Conservation (phyloP, 495 filamentous ascomycete genomes). For the Tuber melanosporum region DNA sequence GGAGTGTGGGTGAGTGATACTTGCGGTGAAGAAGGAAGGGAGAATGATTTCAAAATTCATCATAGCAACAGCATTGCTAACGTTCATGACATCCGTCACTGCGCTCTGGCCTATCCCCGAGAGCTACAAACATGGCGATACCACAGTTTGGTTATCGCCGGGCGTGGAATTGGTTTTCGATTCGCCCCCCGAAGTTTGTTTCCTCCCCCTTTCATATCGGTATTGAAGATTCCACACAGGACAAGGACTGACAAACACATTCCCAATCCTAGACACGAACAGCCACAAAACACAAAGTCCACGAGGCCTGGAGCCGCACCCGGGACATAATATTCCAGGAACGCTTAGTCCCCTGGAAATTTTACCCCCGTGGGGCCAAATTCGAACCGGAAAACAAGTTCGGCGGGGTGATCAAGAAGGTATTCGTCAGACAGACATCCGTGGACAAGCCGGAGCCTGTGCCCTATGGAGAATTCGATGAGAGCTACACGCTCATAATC, state of each 20-base stretch:
- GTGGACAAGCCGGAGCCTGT: constrained; percentile 51
- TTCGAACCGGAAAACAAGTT: constrained; percentile 55
- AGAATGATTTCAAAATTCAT: neutral
- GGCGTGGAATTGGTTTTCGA: constrained; percentile 27
- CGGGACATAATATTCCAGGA: constrained; percentile 53
- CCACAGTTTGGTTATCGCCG: constrained; percentile 38
- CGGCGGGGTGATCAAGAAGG: constrained; percentile 49
- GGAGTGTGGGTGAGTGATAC: neutral
- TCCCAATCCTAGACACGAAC: neutral
- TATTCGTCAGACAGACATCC: constrained; percentile 55
- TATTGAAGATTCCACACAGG: constrained; percentile 7
- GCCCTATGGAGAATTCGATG: constrained; percentile 60
- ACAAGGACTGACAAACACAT: constrained; percentile 10
- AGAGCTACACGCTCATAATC: constrained; percentile 63
- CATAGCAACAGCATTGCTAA: neutral
- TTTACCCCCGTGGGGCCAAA: constrained; percentile 53
- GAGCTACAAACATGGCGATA: constrained; percentile 35
- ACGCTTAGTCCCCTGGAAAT: constrained; percentile 69
- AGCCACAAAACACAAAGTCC: constrained; percentile 35
- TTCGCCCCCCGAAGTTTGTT: constrained; percentile 14
- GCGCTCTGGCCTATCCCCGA: constrained; percentile 43
- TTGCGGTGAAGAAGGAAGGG: neutral
- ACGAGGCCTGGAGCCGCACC: constrained; percentile 46
- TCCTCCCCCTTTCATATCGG: neutral
- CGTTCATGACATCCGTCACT: constrained; percentile 20